Percentiles rank a stretch among this genome's conserved stretches.
These are phyloP conservation scores for Globisporangium paroecandrum DNA, from an alignment of 352 stramenopile species.

Conservation along the genomic window DNA sequence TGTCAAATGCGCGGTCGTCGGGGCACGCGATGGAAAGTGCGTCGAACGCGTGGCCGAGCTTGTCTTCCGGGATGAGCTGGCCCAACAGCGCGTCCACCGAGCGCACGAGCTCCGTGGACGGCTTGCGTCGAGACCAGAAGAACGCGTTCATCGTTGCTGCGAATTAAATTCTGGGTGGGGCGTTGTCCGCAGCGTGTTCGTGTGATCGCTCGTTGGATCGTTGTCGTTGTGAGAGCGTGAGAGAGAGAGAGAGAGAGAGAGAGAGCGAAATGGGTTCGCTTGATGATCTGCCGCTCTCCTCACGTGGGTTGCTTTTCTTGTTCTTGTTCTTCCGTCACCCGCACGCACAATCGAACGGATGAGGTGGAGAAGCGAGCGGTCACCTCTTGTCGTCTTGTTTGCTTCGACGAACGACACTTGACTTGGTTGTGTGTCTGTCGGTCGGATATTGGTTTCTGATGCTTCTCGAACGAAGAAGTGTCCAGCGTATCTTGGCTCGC, in stretches of 20 bases:
- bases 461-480: constrained; percentile 7
- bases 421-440: neutral
- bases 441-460: neutral
- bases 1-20: constrained; percentile 23
- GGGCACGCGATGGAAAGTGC: constrained; percentile 34
- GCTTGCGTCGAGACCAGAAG: constrained; percentile 72
- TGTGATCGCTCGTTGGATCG: constrained; percentile 9
- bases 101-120: constrained; percentile 70
- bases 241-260: neutral
- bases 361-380: neutral
- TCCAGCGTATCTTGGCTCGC: constrained; percentile 9
- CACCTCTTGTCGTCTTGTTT: neutral
- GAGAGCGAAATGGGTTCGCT: constrained; percentile 11
- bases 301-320: neutral
- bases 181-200: neutral
- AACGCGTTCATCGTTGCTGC: constrained; percentile 59
- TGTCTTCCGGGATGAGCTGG: constrained; percentile 59
- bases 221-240: neutral
- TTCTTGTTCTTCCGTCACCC: neutral
- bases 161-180: constrained; percentile 7
- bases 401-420: neutral
- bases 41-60: constrained; percentile 48
- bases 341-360: constrained; percentile 1
- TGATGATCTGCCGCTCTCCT: neutral
- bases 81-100: constrained; percentile 58